Base-by-base conservation (phyloP, 108 stramenopile genomes). In the Mediolabrus comicus region DNA sequence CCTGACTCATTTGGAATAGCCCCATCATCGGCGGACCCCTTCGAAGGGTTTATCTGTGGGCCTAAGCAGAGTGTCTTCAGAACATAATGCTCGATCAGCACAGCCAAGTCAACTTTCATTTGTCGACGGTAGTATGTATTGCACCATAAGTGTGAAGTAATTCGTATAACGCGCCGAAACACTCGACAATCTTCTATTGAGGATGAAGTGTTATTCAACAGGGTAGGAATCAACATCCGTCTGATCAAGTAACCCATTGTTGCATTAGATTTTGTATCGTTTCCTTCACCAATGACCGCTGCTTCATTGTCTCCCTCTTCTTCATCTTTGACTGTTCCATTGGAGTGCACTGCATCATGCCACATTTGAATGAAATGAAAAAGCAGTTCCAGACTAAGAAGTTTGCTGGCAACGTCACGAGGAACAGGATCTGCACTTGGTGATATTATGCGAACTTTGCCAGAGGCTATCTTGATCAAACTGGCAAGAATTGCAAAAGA, bases 31-130 rank as follows among this genome's bases (percentile, higher is more conserved):
- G 8, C 11, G 22, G 51, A 27, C 24, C 46, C 53, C 6, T 73
- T 64, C 28, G 77, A 57, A 38, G 46, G 65, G 28, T 83, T 49
- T 43, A 89, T 78, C 69, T 92, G 94, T 2, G 94, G 90, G 10
- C 90, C 92, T 34, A 95, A 53, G 33, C 77, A 51, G n/a, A 97
- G 70, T 26, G 90, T 33, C 33, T 70, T 75, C 19, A 94, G 56
- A 26, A 87, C 81, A 67, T 88, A 94, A 49, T 97, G 94, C 27
- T 95, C 91, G 35, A 94, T 85, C 43, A 97, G 81, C 16, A 95
- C 76, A 0, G 89, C 91, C 65, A 95, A 41, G 52, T 97, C 96
- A 59, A 91, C 64, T 65, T 91, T 93, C 82, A 94, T 82, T 53
- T 83, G 66, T 34, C 64, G 43, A 27, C 96, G 71, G 43, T 81